These are phyloP conservation scores for Blastomyces gilchristii DNA, from an alignment of 2,329 filamentous ascomycete genomes.

Conservation along the genomic window DNA sequence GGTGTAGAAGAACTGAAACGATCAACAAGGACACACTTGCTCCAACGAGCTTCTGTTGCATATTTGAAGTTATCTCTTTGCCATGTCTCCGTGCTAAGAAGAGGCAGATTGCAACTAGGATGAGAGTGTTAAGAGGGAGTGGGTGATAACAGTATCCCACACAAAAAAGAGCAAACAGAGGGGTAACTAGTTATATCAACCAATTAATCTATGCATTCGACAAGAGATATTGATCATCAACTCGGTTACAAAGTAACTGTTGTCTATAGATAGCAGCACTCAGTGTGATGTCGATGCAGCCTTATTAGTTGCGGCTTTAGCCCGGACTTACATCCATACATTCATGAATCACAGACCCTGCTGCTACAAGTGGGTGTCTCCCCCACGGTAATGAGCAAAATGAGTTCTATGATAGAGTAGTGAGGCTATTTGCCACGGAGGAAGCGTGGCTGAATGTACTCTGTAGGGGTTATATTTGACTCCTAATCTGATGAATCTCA, in stretches of 20 bases:
- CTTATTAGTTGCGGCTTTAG: neutral
- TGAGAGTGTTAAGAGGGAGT: neutral
- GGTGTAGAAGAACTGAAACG: neutral
- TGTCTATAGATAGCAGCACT: no score
- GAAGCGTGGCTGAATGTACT: no score
- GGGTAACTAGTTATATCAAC: neutral
- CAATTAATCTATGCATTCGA: no score
- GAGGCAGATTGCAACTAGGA: neutral
- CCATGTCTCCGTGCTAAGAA: neutral
- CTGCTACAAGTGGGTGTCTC: no score
- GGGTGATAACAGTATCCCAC: neutral
- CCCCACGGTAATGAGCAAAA: no score
- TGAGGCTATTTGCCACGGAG: no score
- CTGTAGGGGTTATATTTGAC: no score
- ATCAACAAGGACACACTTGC: neutral
- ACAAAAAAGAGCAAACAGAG: neutral
- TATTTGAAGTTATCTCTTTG: neutral
- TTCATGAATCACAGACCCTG: neutral
- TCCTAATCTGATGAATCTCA: no score
- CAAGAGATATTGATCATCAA: neutral
- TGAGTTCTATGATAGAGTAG: no score
- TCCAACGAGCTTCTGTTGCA: constrained; percentile 3
- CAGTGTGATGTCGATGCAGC: no score
- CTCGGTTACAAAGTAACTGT: no score
- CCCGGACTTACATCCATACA: neutral